Evolutionary conservation across 352 stramenopile species (phyloP).

Genomic region (Globisporangium iwayamae): DNA sequence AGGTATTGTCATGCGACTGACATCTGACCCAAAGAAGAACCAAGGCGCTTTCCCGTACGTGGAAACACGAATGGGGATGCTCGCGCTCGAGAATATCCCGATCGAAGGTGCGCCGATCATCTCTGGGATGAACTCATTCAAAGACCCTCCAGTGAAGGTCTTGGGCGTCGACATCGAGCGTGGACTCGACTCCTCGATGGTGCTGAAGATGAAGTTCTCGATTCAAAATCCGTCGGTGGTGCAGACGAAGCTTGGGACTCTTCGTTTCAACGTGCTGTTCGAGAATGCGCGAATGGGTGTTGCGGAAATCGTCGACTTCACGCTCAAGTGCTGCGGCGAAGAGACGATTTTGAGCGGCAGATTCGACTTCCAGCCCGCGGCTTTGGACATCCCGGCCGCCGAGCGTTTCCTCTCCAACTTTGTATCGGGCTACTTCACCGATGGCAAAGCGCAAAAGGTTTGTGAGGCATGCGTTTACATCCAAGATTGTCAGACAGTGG

Average conservation of each 20-base stretch:
- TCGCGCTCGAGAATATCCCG: slow-evolving; percentile 57
- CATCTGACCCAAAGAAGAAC: slow-evolving; percentile 24
- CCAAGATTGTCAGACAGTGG: not conserved
- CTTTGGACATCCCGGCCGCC: slow-evolving; percentile 25
- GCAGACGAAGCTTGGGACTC: slow-evolving; percentile 46
- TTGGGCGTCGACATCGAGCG: slow-evolving; percentile 60
- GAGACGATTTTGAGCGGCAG: slow-evolving; percentile 45
- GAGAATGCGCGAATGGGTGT: slow-evolving; percentile 47
- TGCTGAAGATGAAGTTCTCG: slow-evolving; percentile 65
- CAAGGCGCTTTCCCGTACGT: slow-evolving; percentile 69
- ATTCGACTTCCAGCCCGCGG: slow-evolving; percentile 56
- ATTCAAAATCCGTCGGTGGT: slow-evolving; percentile 73
- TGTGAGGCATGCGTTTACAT: not conserved
- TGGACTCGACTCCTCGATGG: slow-evolving; percentile 42
- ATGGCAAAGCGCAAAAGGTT: slow-evolving; percentile 63
- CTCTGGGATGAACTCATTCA: slow-evolving; percentile 70
- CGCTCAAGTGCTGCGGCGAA: slow-evolving; percentile 59
- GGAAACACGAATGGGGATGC: slow-evolving; percentile 69
- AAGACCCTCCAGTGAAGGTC: slow-evolving; percentile 53
- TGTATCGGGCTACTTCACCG: slow-evolving; percentile 76
- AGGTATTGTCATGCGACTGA: slow-evolving; percentile 58
- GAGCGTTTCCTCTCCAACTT: slow-evolving; percentile 82
- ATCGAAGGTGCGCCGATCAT: slow-evolving; percentile 50
- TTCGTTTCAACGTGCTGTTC: slow-evolving; percentile 52
- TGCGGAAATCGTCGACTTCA: slow-evolving; percentile 59